A percentile compares a stretch with the other conserved stretches of the same genome.
phyloP scores from a whole-genome alignment of 495 filamentous ascomycete genomes.

The Hypoxylon intermedium region DNA sequence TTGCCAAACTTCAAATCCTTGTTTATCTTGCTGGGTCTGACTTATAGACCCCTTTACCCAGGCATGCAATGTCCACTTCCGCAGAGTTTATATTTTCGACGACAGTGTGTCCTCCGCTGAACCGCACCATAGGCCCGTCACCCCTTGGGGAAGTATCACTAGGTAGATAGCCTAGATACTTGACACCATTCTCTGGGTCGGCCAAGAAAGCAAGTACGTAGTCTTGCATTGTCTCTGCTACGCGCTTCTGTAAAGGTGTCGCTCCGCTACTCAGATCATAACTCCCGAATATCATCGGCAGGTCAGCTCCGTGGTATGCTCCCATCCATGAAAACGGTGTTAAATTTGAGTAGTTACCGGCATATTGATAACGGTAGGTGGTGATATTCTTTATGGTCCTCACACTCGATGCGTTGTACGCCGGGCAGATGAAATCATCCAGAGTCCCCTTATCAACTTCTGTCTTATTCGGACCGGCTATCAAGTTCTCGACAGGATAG shows the following conservation, averaged over 20 bases:
- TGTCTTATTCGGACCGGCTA: conserved; percentile 44
- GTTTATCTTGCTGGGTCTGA: conserved; percentile 12
- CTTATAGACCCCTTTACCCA: conserved; percentile 27
- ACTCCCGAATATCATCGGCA: conserved; percentile 57
- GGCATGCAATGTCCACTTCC: conserved; percentile 37
- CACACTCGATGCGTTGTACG: conserved; percentile 44
- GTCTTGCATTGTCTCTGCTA: conserved; percentile 53
- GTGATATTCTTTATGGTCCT: conserved; percentile 39
- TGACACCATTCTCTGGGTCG: conserved; percentile 49
- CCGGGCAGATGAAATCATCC: conserved; percentile 45
- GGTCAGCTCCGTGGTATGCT: conserved; percentile 58
- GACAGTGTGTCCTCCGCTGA: conserved; percentile 14
- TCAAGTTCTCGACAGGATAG: conserved; percentile 44
- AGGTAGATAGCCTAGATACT: conserved; percentile 33
- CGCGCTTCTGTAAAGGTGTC: conserved; percentile 44
- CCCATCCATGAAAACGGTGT: conserved; percentile 54
- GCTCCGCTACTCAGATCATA: conserved; percentile 41
- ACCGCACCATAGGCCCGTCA: conserved; percentile 26
- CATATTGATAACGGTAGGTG: conserved; percentile 60
- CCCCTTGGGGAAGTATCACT: background rate
- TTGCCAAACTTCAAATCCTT: background rate
- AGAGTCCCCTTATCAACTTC: conserved; percentile 43
- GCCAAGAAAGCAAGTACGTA: conserved; percentile 51
- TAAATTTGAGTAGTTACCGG: conserved; percentile 56
- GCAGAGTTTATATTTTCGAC: conserved; percentile 28